Conservation (phyloP, 371 early-diverging fungal genomes). For the Rhizopus delemar region DNA sequence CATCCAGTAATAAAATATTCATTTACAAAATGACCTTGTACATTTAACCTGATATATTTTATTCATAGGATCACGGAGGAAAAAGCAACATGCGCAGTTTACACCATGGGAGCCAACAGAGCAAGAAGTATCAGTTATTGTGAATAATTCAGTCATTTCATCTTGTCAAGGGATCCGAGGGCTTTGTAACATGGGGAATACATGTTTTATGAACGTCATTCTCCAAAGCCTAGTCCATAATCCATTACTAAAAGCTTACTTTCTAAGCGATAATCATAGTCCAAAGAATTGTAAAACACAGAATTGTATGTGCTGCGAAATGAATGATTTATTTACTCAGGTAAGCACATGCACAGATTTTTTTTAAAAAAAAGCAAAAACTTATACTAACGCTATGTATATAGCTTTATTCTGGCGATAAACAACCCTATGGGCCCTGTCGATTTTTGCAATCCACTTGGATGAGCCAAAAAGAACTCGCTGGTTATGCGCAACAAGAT, state of each 20-base stretch:
- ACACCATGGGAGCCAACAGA: constrained; percentile 37
- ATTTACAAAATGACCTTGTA: background rate
- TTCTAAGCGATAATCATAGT: constrained; percentile 85
- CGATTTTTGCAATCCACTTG: constrained; percentile 86
- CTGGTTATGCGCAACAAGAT: constrained; percentile 95
- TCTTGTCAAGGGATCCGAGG: constrained; percentile 84
- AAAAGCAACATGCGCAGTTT: constrained; percentile 28
- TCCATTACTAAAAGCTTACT: constrained; percentile 82
- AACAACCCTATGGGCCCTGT: constrained; percentile 80
- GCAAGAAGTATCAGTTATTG: constrained; percentile 57
- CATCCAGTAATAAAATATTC: constrained; percentile 29
- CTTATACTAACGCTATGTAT: background rate
- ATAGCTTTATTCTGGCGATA: constrained; percentile 72
- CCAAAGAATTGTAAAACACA: constrained; percentile 62
- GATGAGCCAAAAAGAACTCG: constrained; percentile 82
- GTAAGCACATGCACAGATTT: constrained; percentile 23
- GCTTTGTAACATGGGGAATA: constrained; percentile 88
- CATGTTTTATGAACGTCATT: constrained; percentile 94
- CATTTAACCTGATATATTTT: background rate
- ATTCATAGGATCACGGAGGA: constrained; percentile 26
- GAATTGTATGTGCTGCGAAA: constrained; percentile 91
- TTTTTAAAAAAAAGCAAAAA: constrained; percentile 3
- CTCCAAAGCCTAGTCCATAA: constrained; percentile 92
- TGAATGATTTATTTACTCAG: constrained; percentile 79
- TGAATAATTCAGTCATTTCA: constrained; percentile 46